Base-by-base conservation (phyloP, 2,329 filamentous ascomycete species). In the Aspergillus felis region DNA sequence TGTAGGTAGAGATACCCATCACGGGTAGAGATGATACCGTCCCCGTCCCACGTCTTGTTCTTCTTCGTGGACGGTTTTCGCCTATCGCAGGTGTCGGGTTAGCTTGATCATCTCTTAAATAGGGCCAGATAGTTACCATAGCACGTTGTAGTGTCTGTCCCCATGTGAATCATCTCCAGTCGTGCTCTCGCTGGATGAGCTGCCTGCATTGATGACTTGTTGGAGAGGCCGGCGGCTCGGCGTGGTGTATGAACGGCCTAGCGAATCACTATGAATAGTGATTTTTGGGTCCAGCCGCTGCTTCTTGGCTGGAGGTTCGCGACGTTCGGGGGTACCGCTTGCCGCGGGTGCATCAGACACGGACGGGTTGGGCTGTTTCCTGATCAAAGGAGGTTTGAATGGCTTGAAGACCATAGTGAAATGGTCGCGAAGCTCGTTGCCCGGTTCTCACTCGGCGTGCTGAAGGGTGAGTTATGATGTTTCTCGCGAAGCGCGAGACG, bases 41-140 rank as follows among this genome's bases (percentile, higher is more conserved):
- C 88, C 2, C 87, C 87, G 66, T 90, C 87, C 87, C 88, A 91
- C 4, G 86, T 90, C 70, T 90, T 90, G 71, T 90, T 84, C 74
- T 90, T 91, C 71, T 89, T 90, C 5, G 77, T 82, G 0, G 86
- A 89, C 53, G 82, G 83, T 70, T 88, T 89, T 22, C 88, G 84
- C 87, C 84, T 85, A 53, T 60, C 25, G 6, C 10, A 50, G 29
- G 46, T 44, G 5, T 49, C 38, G 8, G 4, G 54, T 64, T 35
- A 64, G 61, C 42, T 54, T 57, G 25, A 28, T 8, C 20, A 50
- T n/a, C 7, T 9, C 32, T 47, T 9, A 50, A 5, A 8, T n/a
- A 32, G 24, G 7, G 12, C n/a, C 24, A 51, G 17, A 6, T 6
- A 65, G 65, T 24, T 73, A 80, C 78, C 79, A 81, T 35, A 81